These are phyloP conservation scores for Sporothrix humicola DNA, from an alignment of 2,329 filamentous ascomycete genomes.

Conservation along the genomic window DNA sequence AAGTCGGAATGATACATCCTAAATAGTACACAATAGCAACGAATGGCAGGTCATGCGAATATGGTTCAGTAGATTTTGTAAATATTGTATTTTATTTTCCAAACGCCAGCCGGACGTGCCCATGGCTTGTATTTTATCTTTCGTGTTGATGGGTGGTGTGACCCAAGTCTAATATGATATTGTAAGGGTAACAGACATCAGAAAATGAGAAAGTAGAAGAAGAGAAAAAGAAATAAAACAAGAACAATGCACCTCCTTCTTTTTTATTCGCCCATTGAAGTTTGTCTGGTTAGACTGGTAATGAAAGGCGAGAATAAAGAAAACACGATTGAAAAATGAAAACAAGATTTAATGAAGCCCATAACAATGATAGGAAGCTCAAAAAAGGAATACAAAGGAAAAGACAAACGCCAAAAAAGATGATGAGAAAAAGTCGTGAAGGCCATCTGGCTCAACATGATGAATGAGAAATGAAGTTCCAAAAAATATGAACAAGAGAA, in stretches of 20 bases:
- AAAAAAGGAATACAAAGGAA: background rate
- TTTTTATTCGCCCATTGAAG: constrained; percentile 6
- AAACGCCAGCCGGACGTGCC: constrained; percentile 14
- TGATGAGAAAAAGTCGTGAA: background rate
- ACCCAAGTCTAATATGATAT: constrained; percentile 20
- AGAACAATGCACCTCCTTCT: background rate
- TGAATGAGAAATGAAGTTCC: background rate
- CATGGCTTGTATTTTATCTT: constrained; percentile 8
- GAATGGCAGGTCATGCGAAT: background rate
- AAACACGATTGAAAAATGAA: background rate
- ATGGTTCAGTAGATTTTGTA: background rate
- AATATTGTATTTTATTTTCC: background rate
- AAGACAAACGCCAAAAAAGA: background rate
- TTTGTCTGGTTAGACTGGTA: background rate
- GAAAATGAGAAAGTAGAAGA: background rate
- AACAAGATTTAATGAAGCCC: background rate
- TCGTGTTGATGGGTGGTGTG: constrained; percentile 23
- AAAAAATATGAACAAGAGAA: constrained; percentile 27
- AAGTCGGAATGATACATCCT: background rate
- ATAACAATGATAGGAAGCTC: background rate
- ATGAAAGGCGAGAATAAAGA: background rate
- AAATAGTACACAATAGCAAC: background rate
- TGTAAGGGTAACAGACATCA: constrained; percentile 4
- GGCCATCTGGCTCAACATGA: background rate
- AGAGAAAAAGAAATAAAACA: background rate